Evolutionary conservation across 257 asterid species (phyloP), one percentile per base, ranked within the genome.

Genomic region (Forsythia suspensa): DNA sequence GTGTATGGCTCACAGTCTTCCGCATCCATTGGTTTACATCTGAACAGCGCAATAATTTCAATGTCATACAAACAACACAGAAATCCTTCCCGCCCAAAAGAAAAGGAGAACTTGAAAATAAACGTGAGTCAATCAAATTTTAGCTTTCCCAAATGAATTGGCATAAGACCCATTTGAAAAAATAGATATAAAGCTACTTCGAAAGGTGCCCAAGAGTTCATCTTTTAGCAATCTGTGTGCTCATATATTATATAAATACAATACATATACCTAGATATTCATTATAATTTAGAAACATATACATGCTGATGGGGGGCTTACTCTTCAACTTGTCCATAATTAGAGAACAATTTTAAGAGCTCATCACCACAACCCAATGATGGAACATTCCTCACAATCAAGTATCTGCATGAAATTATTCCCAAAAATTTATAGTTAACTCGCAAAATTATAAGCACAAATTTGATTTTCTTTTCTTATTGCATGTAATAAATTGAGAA

Each of bases 11-110:
- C 96, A 75, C 98, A 93, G 8, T 95, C 99, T 83, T 91, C 99
- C 1, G 84, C 98, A 77, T 95, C 98, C 98, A 95, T 91, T 7
- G 98, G 97, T 84, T 93, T 93, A 84, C 98, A 95, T 80, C 97
- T 92, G 79, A 77, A 77, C 69, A 80, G 68, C 73, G 21, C 42
- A 13, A 52, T 57, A 48, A 63, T 39, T 57, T 10, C 8, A 73
- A 48, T 29, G 73, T 34, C n/a, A 72, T 34, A 76, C 43, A 11
- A 68, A 75, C 24, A 38, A 39, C 71, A 42, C 67, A 79, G 18
- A 40, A 51, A 40, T 16, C 10, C 48, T 37, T 12, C 24, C 76
- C 79, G 59, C 68, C 79, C 48, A 79, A 18, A 63, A 57, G 79
- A 52, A 52, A 52, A 52, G 9, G 9, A 52, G 6, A 52, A 52